Percentiles rank a stretch among this genome's conserved stretches.
Evolutionary conservation across 1,284 basidiomycete genomes (phyloP).

Genomic region (Tremellales sp.): DNA sequence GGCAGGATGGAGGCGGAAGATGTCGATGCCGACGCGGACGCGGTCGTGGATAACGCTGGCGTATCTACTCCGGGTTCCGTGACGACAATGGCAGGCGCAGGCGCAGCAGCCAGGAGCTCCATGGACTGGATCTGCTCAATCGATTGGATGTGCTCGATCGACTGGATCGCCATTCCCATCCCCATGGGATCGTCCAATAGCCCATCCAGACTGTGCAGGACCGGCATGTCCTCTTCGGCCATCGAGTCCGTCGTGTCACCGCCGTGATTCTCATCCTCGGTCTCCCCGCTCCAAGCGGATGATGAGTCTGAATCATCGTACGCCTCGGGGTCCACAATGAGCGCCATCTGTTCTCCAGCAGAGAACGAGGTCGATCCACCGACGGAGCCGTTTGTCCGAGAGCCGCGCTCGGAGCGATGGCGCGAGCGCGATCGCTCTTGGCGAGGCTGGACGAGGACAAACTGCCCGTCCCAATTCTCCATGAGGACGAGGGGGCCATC

Average conservation of each 20-base stretch:
- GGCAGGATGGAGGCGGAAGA: background rate
- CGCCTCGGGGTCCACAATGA: constrained; percentile 43
- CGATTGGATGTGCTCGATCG: constrained; percentile 11
- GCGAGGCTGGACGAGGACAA: constrained; percentile 42
- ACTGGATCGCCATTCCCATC: constrained; percentile 10
- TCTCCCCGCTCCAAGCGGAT: constrained; percentile 34
- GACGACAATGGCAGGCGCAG: too few relatives aligned
- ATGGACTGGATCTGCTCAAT: too few relatives aligned
- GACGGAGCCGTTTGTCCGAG: constrained; percentile 31
- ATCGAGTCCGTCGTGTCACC: constrained; percentile 47
- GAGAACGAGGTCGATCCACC: constrained; percentile 33
- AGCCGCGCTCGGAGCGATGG: constrained; percentile 15
- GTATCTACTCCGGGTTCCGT: background rate
- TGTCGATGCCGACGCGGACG: background rate
- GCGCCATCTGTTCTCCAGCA: constrained; percentile 31
- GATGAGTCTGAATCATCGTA: constrained; percentile 19
- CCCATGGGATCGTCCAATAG: constrained; percentile 33
- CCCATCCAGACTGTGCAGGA: constrained; percentile 33
- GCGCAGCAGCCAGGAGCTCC: too few relatives aligned
- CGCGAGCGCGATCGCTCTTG: constrained; percentile 28
- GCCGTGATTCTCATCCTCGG: constrained; percentile 34
- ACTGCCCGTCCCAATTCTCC: constrained; percentile 48
- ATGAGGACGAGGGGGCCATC: constrained; percentile 38
- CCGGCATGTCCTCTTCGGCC: constrained; percentile 48
- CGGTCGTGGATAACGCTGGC: background rate